Evolutionary conservation across 306 rosid genomes (phyloP).

Genomic region (Fragaria ananassa): DNA sequence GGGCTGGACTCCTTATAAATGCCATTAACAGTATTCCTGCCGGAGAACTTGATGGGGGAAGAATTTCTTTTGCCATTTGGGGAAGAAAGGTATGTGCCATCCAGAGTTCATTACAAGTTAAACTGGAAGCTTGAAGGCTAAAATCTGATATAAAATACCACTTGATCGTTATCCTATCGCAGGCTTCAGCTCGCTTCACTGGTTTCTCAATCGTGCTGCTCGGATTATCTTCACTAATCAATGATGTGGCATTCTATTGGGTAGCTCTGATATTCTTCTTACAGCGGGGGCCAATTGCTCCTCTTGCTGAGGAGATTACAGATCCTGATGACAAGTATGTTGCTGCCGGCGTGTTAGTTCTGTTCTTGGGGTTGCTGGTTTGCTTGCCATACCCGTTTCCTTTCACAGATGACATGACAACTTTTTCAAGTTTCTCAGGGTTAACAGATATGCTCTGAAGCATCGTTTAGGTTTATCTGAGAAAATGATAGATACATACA

Average conservation of each 20-base stretch:
- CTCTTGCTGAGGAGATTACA: constrained; percentile 82
- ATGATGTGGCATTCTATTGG: constrained; percentile 97
- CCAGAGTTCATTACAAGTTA: constrained; percentile 10
- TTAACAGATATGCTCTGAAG: background rate
- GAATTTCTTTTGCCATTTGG: constrained; percentile 85
- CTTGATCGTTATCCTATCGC: constrained; percentile 22
- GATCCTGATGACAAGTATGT: constrained; percentile 79
- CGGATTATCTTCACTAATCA: constrained; percentile 68
- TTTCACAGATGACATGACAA: constrained; percentile 60
- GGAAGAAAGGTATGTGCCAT: constrained; percentile 82
- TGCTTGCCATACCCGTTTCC: constrained; percentile 97
- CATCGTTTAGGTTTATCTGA: background rate
- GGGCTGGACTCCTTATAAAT: constrained; percentile 98
- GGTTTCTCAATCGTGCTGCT: constrained; percentile 70
- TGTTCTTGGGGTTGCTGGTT: constrained; percentile 80
- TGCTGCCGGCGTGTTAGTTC: constrained; percentile 72
- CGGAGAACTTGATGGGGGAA: constrained; percentile 96
- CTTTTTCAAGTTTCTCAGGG: constrained; percentile 27
- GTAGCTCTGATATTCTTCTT: constrained; percentile 85
- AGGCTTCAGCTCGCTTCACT: constrained; percentile 83
- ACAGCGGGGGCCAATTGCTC: constrained; percentile 96
- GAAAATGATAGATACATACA: background rate
- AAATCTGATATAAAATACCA: background rate
- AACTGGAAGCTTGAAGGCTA: constrained; percentile 8
- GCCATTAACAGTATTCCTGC: constrained; percentile 98